Evolutionary conservation across 176 grass and related monocot species (phyloP).

Genomic region (Rhynchospora pubera): DNA sequence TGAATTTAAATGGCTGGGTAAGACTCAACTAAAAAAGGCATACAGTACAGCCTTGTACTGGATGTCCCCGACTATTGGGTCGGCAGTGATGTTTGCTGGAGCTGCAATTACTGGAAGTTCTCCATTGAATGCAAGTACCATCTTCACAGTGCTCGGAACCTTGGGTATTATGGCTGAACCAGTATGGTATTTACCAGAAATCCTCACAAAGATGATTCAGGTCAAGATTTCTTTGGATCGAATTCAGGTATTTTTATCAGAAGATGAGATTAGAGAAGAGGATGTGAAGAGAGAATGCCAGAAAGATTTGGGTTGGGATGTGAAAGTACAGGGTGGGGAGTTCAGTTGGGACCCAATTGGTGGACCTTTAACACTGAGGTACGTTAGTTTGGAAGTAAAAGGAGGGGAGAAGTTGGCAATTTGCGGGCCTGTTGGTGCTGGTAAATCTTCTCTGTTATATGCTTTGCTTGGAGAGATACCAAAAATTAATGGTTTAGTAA

Average conservation of each 20-base stretch:
- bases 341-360: slow-evolving; percentile 57
- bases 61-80: slow-evolving; percentile 68
- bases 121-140: slow-evolving; percentile 65
- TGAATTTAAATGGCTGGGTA: slow-evolving; percentile 69
- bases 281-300: slow-evolving; percentile 34
- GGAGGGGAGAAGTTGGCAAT: slow-evolving; percentile 69
- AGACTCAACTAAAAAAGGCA: slow-evolving; percentile 81
- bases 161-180: slow-evolving; percentile 77
- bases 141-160: slow-evolving; percentile 67
- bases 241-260: slow-evolving; percentile 57
- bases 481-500: slow-evolving; percentile 65
- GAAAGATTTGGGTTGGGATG: slow-evolving; percentile 23
- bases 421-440: slow-evolving; percentile 79
- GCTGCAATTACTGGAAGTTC: slow-evolving; percentile 50
- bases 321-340: slow-evolving; percentile 41
- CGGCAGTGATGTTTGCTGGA: slow-evolving; percentile 57
- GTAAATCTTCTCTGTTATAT: slow-evolving; percentile 72
- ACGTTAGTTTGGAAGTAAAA: slow-evolving; percentile 38
- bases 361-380: slow-evolving; percentile 35
- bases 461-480: slow-evolving; percentile 87
- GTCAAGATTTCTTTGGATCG: slow-evolving; percentile 78
- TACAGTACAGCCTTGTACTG: slow-evolving; percentile 67
- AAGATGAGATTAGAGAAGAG: slow-evolving; percentile 75
- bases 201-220: slow-evolving; percentile 77
- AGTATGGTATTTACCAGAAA: slow-evolving; percentile 72